Conservation (phyloP, 2,329 filamentous ascomycete genomes). For the Pleurostoma richardsiae region DNA sequence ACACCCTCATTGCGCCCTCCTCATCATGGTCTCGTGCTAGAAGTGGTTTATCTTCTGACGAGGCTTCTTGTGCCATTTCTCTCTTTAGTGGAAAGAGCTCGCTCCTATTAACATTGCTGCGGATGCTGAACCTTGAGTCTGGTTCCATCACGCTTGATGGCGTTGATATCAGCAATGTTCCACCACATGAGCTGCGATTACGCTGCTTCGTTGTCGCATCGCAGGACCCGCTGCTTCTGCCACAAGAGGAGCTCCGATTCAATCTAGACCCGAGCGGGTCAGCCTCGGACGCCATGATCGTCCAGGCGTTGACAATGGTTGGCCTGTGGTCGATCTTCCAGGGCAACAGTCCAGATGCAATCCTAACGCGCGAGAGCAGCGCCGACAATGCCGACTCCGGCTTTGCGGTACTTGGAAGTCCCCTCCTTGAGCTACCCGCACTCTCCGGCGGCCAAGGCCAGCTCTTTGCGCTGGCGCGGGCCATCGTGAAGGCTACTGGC, state of each 20-base stretch:
- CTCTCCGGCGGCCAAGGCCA: conserved; percentile 34
- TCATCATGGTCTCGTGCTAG: not conserved
- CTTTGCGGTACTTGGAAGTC: conserved; percentile 19
- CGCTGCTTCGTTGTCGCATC: conserved; percentile 25
- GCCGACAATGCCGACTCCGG: not conserved
- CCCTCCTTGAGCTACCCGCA: conserved; percentile 6
- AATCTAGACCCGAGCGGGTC: conserved; percentile 38
- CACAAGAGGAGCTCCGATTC: conserved; percentile 34
- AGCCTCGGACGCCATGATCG: conserved; percentile 30
- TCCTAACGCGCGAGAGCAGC: not conserved
- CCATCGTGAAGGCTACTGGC: conserved; percentile 22
- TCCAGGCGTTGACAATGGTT: conserved; percentile 29
- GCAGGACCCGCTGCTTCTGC: conserved; percentile 39
- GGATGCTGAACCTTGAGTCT: conserved; percentile 37
- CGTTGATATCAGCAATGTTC: conserved; percentile 29
- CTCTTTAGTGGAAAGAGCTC: conserved; percentile 30
- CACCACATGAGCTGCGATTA: too few species aligned
- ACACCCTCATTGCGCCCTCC: not conserved
- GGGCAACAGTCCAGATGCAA: too few species aligned
- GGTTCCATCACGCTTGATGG: conserved; percentile 42
- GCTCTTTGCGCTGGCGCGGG: conserved; percentile 35
- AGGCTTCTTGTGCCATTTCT: not conserved
- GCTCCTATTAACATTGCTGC: conserved; percentile 39
- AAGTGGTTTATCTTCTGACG: too few species aligned
- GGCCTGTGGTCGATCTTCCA: conserved; percentile 12